Conservation (phyloP, 495 filamentous ascomycete species). For the Aspergillus sclerotiicarbonarius region DNA sequence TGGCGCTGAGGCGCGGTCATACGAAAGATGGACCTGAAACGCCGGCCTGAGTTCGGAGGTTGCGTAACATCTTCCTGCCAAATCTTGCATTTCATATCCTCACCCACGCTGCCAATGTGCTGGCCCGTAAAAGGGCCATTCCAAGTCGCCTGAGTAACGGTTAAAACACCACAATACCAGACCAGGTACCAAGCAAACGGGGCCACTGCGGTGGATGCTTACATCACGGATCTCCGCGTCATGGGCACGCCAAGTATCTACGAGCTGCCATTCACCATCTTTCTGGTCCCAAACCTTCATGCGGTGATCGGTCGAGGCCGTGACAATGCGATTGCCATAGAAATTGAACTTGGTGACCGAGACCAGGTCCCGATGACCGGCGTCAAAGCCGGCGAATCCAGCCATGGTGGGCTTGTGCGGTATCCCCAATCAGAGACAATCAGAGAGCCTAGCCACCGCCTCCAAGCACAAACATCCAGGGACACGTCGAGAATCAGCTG, state of each 20-base stretch:
- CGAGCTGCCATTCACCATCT: constrained; percentile 72
- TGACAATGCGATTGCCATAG: constrained; percentile 87
- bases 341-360: constrained; percentile 60
- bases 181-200: constrained; percentile 7
- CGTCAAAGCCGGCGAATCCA: constrained; percentile 65
- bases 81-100: constrained; percentile 82
- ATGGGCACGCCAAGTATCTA: constrained; percentile 89
- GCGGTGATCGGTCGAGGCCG: constrained; percentile 87
- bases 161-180: constrained; percentile 8
- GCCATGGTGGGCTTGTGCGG: constrained; percentile 24
- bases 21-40: constrained; percentile 67
- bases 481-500: constrained; percentile 3
- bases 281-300: constrained; percentile 89
- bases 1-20: constrained; percentile 55
- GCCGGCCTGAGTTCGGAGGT: constrained; percentile 64
- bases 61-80: constrained; percentile 87
- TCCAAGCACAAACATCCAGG: constrained; percentile 5
- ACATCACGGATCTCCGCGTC: constrained; percentile 89
- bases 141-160: constrained; percentile 70
- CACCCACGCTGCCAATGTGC: constrained; percentile 67
- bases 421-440: constrained; percentile 30
- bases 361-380: constrained; percentile 58
- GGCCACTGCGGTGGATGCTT: constrained; percentile 25
- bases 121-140: constrained; percentile 62
- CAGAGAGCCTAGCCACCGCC: constrained; percentile 6